Evolutionary conservation across 2,329 filamentous ascomycete species (phyloP).

Genomic region (Pseudocercospora cruenta): DNA sequence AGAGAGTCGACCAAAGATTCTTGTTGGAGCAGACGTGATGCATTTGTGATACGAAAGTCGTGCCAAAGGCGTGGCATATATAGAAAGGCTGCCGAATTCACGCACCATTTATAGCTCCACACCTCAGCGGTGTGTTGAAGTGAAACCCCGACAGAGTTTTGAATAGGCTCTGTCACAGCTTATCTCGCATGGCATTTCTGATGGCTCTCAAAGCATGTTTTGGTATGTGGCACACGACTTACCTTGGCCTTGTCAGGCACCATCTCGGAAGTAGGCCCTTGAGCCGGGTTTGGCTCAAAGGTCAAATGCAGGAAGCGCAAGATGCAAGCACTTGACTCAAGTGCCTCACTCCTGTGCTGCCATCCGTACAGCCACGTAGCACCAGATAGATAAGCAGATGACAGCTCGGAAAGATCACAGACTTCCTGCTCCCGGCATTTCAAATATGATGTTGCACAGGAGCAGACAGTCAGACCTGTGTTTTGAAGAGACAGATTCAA

Average conservation of each 20-base stretch:
- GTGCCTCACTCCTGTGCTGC: background rate
- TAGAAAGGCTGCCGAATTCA: background rate
- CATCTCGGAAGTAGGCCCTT: background rate
- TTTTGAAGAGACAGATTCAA: too few species aligned
- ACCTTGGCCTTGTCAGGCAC: background rate
- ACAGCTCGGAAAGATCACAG: background rate
- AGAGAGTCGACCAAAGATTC: background rate
- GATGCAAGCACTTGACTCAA: background rate
- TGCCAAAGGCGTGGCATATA: background rate
- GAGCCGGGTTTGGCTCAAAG: background rate
- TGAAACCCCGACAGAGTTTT: slow-evolving; percentile 1
- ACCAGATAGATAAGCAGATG: background rate
- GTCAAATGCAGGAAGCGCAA: background rate
- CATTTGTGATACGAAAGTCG: background rate
- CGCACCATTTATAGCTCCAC: background rate
- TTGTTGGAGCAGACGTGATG: background rate
- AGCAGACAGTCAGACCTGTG: too few species aligned
- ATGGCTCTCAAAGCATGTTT: background rate
- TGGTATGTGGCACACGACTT: background rate
- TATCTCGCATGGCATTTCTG: background rate
- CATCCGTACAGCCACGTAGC: background rate
- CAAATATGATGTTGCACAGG: too few species aligned
- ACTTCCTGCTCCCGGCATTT: too few species aligned
- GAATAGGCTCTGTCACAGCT: background rate
- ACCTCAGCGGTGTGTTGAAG: background rate